Conservation (phyloP, 2,329 filamentous ascomycete genomes). For the Alternaria hordeiaustralica region DNA sequence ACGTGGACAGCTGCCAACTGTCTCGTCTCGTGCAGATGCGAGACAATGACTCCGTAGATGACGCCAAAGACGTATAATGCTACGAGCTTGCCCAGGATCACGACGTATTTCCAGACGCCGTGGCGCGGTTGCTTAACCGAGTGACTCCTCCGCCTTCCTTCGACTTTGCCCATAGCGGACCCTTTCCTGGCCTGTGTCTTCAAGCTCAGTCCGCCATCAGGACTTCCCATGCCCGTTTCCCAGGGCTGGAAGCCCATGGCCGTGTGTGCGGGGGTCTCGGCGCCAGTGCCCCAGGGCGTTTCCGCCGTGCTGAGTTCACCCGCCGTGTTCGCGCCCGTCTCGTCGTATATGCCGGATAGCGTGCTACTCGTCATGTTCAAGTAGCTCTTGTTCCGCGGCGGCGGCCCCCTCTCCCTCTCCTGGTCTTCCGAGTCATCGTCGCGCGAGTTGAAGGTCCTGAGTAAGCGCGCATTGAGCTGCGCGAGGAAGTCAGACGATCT, state of each 20-base stretch:
- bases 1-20: conserved; percentile 69
- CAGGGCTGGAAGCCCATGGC: conserved; percentile 22
- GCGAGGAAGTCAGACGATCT: conserved; percentile 44
- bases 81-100: conserved; percentile 63
- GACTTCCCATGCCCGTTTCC: conserved; percentile 33
- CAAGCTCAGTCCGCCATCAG: conserved; percentile 35
- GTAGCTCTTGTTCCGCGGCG: conserved; percentile 73
- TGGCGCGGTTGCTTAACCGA: conserved; percentile 16
- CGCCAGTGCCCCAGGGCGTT: conserved; percentile 81
- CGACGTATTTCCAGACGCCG: conserved; percentile 53
- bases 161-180: conserved; percentile 1
- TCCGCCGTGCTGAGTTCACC: conserved; percentile 59
- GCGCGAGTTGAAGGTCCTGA: conserved; percentile 37
- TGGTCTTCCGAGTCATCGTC: conserved; percentile 29
- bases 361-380: conserved; percentile 89
- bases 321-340: conserved; percentile 32
- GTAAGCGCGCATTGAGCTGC: conserved; percentile 46
- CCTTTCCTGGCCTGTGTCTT: conserved; percentile 24
- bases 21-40: conserved; percentile 75
- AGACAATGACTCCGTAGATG: conserved; percentile 81
- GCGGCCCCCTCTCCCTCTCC: conserved; percentile 35
- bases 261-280: conserved; percentile 66
- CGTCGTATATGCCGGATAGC: conserved; percentile 84
- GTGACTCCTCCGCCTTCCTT: conserved; percentile 7
- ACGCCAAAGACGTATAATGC: conserved; percentile 81